Base-by-base conservation (phyloP, 345 rosid species). In the Noccaea bulbosa region DNA sequence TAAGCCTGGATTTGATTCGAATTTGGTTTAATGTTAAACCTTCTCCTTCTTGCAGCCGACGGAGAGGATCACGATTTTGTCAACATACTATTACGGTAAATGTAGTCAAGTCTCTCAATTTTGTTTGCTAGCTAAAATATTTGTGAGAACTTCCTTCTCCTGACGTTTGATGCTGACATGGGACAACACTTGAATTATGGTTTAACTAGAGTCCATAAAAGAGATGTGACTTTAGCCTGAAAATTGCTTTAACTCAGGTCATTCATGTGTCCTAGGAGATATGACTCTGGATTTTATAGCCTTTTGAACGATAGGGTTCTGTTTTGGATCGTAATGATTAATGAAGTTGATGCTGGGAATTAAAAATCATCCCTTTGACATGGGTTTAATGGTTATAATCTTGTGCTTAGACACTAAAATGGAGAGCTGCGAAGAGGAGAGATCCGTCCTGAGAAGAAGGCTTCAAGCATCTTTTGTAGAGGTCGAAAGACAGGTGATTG, bases 401-500 rank as follows among this genome's bases (percentile, higher is more conserved):
- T 63, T 63, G 47, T 70, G 49, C n/a, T 37, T 55, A 94, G 99
- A 94, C 80, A 77, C 84, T 22, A 80, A 82, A 79, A 76, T 81
- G 83, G 95, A 86, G 83, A 83, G 69, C 50, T 91, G 97, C 55
- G 86, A 85, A 79, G 83, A 76, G 24, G 95, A 88, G 60, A 83
- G 80, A 74, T 80, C 89, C 9, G 49, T 79, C 41, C 69, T 91
- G 86, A 83, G 80, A 77, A 81, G 86, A 75, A 89, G 90, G 78
- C 95, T 94, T 41, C 70, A 86, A 64, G 93, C 91, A 61, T 89
- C 96, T 57, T 86, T 81, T 59, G 72, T 91, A 59, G 99, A 94
- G 83, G 79, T 94, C 24, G 97, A 94, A 77, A 85, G 85, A 86
- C 96, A 94, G 99, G 97, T 94, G 81, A 81, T 48, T 65, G 15